phyloP scores from a whole-genome alignment of 441 rosid genomes.

The Isatis lusitanica region DNA sequence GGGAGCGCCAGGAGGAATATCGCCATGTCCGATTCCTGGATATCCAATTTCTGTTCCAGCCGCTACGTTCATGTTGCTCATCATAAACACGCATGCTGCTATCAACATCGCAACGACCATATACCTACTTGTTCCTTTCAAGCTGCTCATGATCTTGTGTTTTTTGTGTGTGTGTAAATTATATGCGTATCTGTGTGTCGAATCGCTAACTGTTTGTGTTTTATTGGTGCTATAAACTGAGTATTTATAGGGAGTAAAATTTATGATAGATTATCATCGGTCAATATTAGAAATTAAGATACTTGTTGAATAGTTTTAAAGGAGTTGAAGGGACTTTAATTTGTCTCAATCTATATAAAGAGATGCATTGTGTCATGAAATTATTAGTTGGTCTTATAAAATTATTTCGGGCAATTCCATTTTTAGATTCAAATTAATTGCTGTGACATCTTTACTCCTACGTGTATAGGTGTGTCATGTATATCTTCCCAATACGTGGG shows the following conservation, averaged over 20 bases:
- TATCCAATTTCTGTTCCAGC: neutral
- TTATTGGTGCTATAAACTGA: neutral
- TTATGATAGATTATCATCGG: neutral
- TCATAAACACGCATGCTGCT: constrained; percentile 8
- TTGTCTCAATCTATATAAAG: too few species aligned
- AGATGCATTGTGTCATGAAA: too few species aligned
- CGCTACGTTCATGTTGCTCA: neutral
- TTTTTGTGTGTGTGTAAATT: neutral
- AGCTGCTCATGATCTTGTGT: constrained; percentile 5
- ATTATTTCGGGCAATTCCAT: too few species aligned
- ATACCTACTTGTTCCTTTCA: neutral
- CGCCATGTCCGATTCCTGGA: neutral
- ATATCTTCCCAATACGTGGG: too few species aligned
- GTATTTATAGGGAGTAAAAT: neutral
- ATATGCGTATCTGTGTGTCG: neutral
- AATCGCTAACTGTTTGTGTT: neutral
- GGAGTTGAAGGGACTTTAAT: too few species aligned
- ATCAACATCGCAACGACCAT: neutral
- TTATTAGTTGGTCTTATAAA: too few species aligned
- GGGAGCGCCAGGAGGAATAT: neutral
- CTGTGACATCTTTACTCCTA: too few species aligned
- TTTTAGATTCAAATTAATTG: too few species aligned
- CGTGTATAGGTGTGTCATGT: too few species aligned
- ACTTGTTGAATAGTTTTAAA: too few species aligned
- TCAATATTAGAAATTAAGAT: neutral